Percentiles rank a stretch among this genome's conserved stretches.
Evolutionary conservation across 2,329 filamentous ascomycete species (phyloP).

Genomic region (Periconia sp.): DNA sequence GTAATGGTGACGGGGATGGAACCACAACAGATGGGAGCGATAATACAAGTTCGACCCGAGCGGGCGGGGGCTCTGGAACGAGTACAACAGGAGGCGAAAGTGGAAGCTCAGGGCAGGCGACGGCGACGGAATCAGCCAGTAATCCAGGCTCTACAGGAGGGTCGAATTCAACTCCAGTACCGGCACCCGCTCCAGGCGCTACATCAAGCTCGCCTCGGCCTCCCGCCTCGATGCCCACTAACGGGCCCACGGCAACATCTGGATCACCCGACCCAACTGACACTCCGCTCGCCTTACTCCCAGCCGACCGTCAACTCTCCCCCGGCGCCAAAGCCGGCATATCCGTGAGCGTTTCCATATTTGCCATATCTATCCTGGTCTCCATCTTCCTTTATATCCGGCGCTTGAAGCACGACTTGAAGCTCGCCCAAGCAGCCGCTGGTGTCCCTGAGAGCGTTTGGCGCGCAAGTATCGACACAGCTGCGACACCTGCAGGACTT

Average conservation of each 20-base stretch:
- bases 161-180: not conserved
- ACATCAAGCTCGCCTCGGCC: not conserved
- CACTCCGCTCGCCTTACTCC: slow-evolving; percentile 16
- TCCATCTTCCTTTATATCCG: slow-evolving; percentile 30
- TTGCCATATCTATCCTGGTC: slow-evolving; percentile 20
- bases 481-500: slow-evolving; percentile 2
- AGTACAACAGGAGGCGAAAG: not conserved
- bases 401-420: slow-evolving; percentile 28
- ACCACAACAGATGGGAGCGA: too few species aligned
- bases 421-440: slow-evolving; percentile 22
- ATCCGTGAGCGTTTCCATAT: slow-evolving; percentile 17
- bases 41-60: slow-evolving; percentile 2
- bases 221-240: not conserved
- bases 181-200: slow-evolving; percentile 1
- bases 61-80: not conserved
- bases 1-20: not conserved
- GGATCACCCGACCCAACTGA: slow-evolving; percentile 14
- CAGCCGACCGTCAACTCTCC: slow-evolving; percentile 19
- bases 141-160: too few species aligned
- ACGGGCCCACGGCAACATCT: too few species aligned
- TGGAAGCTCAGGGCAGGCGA: not conserved
- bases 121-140: not conserved
- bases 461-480: slow-evolving; percentile 10
- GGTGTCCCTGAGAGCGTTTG: slow-evolving; percentile 19
- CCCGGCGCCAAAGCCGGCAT: slow-evolving; percentile 31